Evolutionary conservation across 805 yeast genomes (phyloP).

Genomic region (Wickerhamomyces rabaulensis): DNA sequence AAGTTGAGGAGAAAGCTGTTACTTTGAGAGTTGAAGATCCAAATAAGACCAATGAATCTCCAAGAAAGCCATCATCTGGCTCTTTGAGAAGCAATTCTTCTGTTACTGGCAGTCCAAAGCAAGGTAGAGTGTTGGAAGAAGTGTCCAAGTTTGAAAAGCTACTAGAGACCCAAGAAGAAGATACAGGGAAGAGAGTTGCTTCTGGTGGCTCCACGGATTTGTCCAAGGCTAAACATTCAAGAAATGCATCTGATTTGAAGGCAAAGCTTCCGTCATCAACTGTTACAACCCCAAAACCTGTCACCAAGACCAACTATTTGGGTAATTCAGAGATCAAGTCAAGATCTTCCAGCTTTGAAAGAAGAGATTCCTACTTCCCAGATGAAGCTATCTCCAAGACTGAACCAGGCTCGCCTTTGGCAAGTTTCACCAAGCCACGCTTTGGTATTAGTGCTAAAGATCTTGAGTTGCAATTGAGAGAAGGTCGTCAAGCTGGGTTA

Average conservation of each 20-base stretch:
- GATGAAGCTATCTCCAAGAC: not conserved
- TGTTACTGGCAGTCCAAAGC: conserved; percentile 15
- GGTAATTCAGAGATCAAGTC: conserved; percentile 1
- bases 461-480: conserved; percentile 22
- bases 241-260: not conserved
- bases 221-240: not conserved
- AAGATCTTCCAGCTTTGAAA: conserved; percentile 3
- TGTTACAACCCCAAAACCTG: not conserved
- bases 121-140: conserved; percentile 24
- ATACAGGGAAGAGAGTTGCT: conserved; percentile 11
- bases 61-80: not conserved
- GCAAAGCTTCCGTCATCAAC: not conserved
- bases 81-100: not conserved
- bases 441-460: conserved; percentile 24
- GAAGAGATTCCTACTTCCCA: not conserved
- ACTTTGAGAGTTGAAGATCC: not conserved
- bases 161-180: conserved; percentile 16
- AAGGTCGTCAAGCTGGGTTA: conserved; percentile 22
- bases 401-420: not conserved
- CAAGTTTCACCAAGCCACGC: conserved; percentile 2
- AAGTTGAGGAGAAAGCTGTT: conserved; percentile 1
- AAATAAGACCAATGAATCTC: not conserved
- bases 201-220: conserved; percentile 2
- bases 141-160: conserved; percentile 27
- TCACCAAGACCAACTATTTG: not conserved